phyloP scores from a whole-genome alignment of 2,329 filamentous ascomycete genomes.

The Exophiala sp. region DNA sequence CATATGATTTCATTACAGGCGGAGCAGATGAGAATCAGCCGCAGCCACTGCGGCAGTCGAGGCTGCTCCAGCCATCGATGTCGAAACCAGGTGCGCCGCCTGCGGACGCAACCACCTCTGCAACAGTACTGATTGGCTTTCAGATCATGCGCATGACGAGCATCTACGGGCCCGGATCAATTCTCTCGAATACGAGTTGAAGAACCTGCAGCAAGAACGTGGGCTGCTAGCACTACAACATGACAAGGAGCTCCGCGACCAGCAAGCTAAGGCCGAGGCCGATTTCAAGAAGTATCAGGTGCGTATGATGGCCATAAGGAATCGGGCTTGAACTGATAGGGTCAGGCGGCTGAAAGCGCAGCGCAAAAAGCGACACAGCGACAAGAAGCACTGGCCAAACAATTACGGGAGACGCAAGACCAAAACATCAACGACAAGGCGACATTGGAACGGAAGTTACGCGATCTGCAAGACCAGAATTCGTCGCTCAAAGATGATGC shows the following conservation, averaged over 20 bases:
- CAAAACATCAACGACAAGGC: slow-evolving; percentile 51
- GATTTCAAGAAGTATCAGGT: slow-evolving; percentile 66
- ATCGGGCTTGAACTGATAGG: background rate
- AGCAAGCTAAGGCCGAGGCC: slow-evolving; percentile 72
- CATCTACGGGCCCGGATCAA: slow-evolving; percentile 85
- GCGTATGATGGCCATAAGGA: slow-evolving; percentile 6
- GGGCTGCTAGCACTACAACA: slow-evolving; percentile 73
- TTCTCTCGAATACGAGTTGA: slow-evolving; percentile 78
- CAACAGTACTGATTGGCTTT: background rate
- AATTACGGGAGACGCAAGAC: slow-evolving; percentile 52
- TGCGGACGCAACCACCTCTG: background rate
- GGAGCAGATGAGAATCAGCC: slow-evolving; percentile 40
- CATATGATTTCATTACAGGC: slow-evolving; percentile 56
- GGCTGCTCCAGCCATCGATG: slow-evolving; percentile 36
- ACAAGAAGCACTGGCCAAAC: slow-evolving; percentile 49
- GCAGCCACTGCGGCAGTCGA: slow-evolving; percentile 32
- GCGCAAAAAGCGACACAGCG: slow-evolving; percentile 49
- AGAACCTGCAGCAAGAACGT: slow-evolving; percentile 79
- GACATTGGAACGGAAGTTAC: slow-evolving; percentile 50
- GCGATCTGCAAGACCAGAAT: slow-evolving; percentile 61
- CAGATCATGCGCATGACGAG: slow-evolving; percentile 49
- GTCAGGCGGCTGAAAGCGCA: slow-evolving; percentile 48
- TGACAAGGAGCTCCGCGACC: slow-evolving; percentile 75
- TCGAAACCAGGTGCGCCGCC: slow-evolving; percentile 35
- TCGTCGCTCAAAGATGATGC: slow-evolving; percentile 70